A percentile compares a stretch with the other conserved stretches of the same genome.
These are phyloP conservation scores for Pseudogymnoascus sp. DNA, from an alignment of 2,329 filamentous ascomycete species.

Conservation along the genomic window DNA sequence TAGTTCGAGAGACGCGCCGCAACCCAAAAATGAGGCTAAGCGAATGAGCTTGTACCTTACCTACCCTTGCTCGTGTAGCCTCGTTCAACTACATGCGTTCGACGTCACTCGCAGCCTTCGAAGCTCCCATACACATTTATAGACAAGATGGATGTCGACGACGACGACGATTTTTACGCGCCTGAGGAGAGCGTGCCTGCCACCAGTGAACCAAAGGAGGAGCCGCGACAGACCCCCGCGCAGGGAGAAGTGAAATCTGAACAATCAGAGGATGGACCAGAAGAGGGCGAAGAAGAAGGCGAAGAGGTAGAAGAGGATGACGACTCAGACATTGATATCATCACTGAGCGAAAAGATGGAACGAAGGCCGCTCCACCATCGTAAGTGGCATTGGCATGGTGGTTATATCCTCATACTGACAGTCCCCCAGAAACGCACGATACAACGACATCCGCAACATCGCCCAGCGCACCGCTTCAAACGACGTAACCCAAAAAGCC, in stretches of 20 bases:
- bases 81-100: background rate
- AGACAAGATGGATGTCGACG: slow-evolving; percentile 54
- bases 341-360: slow-evolving; percentile 58
- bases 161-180: slow-evolving; percentile 60
- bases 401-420: slow-evolving; percentile 13
- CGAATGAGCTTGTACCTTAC: slow-evolving; percentile 1
- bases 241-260: slow-evolving; percentile 24
- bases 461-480: slow-evolving; percentile 48
- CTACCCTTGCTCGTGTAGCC: slow-evolving; percentile 9
- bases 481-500: slow-evolving; percentile 40
- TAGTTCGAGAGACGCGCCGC: slow-evolving; percentile 7
- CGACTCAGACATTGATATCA: slow-evolving; percentile 60
- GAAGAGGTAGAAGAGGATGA: slow-evolving; percentile 56
- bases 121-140: slow-evolving; percentile 11
- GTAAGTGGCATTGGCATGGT: slow-evolving; percentile 33
- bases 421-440: slow-evolving; percentile 43
- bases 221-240: slow-evolving; percentile 18
- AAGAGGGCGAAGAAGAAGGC: slow-evolving; percentile 26
- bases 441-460: slow-evolving; percentile 60
- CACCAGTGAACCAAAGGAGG: slow-evolving; percentile 13
- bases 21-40: slow-evolving; percentile 12
- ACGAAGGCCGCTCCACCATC: slow-evolving; percentile 49
- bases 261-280: slow-evolving; percentile 26
- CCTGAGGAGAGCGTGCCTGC: slow-evolving; percentile 43
- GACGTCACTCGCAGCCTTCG: slow-evolving; percentile 6